phyloP scores from a whole-genome alignment of 768 basidiomycete genomes.

The Boletus vermiculosoides region DNA sequence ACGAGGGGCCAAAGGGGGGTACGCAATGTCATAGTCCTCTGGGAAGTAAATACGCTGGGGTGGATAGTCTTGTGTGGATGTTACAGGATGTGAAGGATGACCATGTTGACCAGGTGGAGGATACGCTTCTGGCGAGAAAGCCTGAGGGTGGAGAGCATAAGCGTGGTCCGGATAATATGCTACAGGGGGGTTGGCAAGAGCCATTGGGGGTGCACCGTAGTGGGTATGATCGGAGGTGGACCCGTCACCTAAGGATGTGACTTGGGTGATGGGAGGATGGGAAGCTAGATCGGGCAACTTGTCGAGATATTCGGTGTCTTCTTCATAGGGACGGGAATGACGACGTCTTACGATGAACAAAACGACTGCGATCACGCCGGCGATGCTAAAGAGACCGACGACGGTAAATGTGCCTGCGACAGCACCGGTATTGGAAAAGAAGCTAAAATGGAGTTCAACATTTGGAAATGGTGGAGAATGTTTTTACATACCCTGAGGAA shows the following conservation, averaged over 20 bases:
- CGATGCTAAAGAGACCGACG: slow-evolving; percentile 38
- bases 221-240: slow-evolving; percentile 25
- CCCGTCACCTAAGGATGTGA: slow-evolving; percentile 14
- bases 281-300: slow-evolving; percentile 11
- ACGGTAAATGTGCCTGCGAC: slow-evolving; percentile 46
- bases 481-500: slow-evolving; percentile 20
- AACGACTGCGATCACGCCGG: slow-evolving; percentile 29
- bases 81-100: neutral
- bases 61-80: slow-evolving; percentile 15
- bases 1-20: slow-evolving; percentile 22
- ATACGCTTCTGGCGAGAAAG: slow-evolving; percentile 7
- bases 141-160: slow-evolving; percentile 12
- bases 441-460: slow-evolving; percentile 30
- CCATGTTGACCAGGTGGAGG: neutral
- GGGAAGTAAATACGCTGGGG: slow-evolving; percentile 26
- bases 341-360: slow-evolving; percentile 34
- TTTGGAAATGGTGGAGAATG: neutral
- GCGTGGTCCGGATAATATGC: slow-evolving; percentile 27
- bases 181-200: slow-evolving; percentile 11
- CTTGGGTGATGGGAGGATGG: slow-evolving; percentile 12
- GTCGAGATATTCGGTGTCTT: slow-evolving; percentile 32
- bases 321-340: slow-evolving; percentile 21
- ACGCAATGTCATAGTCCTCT: slow-evolving; percentile 23
- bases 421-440: slow-evolving; percentile 46
- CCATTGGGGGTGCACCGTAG: slow-evolving; percentile 21